These are phyloP conservation scores for Pseudogymnoascus sp. DNA, from an alignment of 2,329 filamentous ascomycete genomes.

Conservation along the genomic window DNA sequence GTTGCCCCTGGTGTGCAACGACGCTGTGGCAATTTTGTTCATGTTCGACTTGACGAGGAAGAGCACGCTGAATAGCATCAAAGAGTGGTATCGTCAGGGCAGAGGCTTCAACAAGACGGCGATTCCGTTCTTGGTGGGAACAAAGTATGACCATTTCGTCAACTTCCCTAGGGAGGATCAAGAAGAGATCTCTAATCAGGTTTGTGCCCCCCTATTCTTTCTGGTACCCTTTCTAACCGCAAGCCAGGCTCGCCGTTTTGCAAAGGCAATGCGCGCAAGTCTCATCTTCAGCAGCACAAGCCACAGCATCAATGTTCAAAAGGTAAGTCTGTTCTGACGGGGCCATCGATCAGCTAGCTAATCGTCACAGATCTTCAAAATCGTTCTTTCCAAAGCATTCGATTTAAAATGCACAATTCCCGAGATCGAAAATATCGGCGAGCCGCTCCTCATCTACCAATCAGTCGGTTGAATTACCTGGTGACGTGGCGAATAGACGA, in stretches of 20 bases:
- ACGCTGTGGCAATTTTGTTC: conserved; percentile 96
- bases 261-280: conserved; percentile 95
- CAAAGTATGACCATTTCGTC: conserved; percentile 98
- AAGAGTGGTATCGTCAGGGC: conserved; percentile 98
- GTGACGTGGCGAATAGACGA: not conserved
- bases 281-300: conserved; percentile 98
- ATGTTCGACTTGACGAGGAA: conserved; percentile 99
- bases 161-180: conserved; percentile 97
- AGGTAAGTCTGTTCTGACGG: conserved; percentile 48
- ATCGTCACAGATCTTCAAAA: conserved; percentile 86
- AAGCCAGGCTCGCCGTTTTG: conserved; percentile 80
- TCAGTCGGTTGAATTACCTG: conserved; percentile 31
- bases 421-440: conserved; percentile 96
- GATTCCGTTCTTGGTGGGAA: conserved; percentile 95
- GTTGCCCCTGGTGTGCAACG: conserved; percentile 98
- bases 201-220: conserved; percentile 31
- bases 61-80: conserved; percentile 97
- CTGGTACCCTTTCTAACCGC: not conserved
- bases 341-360: not conserved
- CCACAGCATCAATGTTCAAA: conserved; percentile 99
- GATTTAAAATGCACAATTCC: conserved; percentile 98
- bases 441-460: conserved; percentile 88
- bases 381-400: conserved; percentile 96
- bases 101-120: conserved; percentile 99
- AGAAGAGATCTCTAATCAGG: conserved; percentile 96